Conservation (phyloP, 495 filamentous ascomycete species). For the Lepidopterella palustris region DNA sequence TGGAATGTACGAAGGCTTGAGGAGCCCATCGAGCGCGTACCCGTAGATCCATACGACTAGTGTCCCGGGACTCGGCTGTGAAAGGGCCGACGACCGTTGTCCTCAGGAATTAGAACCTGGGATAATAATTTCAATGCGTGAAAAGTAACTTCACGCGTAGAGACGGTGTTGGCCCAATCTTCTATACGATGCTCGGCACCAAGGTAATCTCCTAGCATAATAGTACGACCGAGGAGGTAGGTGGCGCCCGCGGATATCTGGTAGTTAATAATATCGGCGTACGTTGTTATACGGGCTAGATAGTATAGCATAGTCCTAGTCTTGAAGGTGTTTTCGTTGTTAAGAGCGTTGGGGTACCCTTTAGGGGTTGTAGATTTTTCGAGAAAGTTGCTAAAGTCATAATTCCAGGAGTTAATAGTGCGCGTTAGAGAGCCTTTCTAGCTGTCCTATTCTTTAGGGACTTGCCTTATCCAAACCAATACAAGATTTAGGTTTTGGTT, state of each 20-base stretch:
- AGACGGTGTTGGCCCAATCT: slow-evolving; percentile 90
- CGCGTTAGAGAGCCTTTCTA: slow-evolving; percentile 84
- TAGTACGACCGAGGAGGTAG: slow-evolving; percentile 75
- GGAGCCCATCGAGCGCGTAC: slow-evolving; percentile 79
- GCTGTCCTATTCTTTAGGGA: slow-evolving; percentile 82
- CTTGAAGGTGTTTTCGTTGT: slow-evolving; percentile 77
- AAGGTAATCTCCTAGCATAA: slow-evolving; percentile 71
- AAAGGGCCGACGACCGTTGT: slow-evolving; percentile 3
- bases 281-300: slow-evolving; percentile 95
- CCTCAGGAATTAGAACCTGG: slow-evolving; percentile 62
- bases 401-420: slow-evolving; percentile 92
- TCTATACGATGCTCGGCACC: slow-evolving; percentile 80
- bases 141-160: slow-evolving; percentile 87
- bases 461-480: slow-evolving; percentile 68
- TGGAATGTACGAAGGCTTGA: slow-evolving; percentile 46
- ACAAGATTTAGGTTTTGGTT: slow-evolving; percentile 95
- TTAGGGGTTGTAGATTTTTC: slow-evolving; percentile 36
- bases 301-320: slow-evolving; percentile 87
- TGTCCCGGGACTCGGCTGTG: slow-evolving; percentile 34
- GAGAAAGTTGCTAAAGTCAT: slow-evolving; percentile 83
- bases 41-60: slow-evolving; percentile 95
- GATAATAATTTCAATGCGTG: slow-evolving; percentile 85
- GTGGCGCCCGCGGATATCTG: slow-evolving; percentile 90
- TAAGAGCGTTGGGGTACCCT: slow-evolving; percentile 35
- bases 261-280: slow-evolving; percentile 95